A percentile compares a stretch with the other conserved stretches of the same genome.
phyloP scores from a whole-genome alignment of 1,284 basidiomycete species.

The Abortiporus biennis region DNA sequence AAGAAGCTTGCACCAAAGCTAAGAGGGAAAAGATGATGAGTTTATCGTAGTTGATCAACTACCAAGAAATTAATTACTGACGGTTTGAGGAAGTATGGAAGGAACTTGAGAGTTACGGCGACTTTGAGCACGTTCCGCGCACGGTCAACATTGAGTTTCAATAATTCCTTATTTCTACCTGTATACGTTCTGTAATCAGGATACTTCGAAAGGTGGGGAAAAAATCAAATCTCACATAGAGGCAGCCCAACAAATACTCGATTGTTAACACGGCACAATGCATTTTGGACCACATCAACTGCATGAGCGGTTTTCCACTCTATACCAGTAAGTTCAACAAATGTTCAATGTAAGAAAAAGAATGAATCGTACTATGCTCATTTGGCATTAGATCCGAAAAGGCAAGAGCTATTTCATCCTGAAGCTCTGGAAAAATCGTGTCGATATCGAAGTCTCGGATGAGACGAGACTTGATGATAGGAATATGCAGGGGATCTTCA shows the following conservation, averaged over 20 bases:
- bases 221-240: conserved; percentile 24
- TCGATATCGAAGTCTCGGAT: conserved; percentile 15
- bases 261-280: conserved; percentile 30
- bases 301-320: conserved; percentile 14
- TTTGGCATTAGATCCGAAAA: conserved; percentile 1
- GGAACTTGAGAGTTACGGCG: conserved; percentile 22
- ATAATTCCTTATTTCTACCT: conserved; percentile 23
- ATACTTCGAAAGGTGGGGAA: conserved; percentile 32
- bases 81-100: conserved; percentile 35
- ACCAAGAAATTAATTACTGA: conserved; percentile 16
- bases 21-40: conserved; percentile 15
- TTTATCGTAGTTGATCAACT: background rate
- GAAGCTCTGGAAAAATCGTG: background rate
- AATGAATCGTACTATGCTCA: conserved; percentile 1
- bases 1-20: conserved; percentile 17
- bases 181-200: conserved; percentile 23
- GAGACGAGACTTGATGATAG: conserved; percentile 17
- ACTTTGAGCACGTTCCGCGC: conserved; percentile 24
- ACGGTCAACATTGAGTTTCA: conserved; percentile 27
- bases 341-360: background rate
- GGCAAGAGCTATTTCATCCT: conserved; percentile 2
- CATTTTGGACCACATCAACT: conserved; percentile 30
- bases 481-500: conserved; percentile 16
- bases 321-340: background rate
- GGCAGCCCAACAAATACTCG: conserved; percentile 35